These are phyloP conservation scores for Diplotaxis tenuifolia DNA, from an alignment of 345 rosid genomes.

Conservation along the genomic window DNA sequence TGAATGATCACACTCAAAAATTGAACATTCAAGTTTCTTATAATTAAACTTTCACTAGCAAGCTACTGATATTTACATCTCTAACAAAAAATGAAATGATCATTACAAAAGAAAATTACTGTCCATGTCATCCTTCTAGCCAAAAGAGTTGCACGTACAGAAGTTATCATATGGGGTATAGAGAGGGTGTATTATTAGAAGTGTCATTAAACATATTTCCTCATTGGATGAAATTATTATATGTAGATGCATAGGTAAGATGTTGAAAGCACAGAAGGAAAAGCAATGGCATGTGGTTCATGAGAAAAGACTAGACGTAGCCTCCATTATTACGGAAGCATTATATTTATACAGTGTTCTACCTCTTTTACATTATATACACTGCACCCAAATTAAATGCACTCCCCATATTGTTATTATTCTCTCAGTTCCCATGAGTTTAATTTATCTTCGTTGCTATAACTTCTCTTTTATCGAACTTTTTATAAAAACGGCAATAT, in stretches of 20 bases:
- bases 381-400: constrained; percentile 30
- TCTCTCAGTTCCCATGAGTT: constrained; percentile 7
- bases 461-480: constrained; percentile 1
- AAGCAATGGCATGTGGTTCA: constrained; percentile 41
- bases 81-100: not conserved
- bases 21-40: not conserved
- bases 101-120: not conserved
- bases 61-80: not conserved
- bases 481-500: constrained; percentile 12
- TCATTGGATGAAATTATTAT: constrained; percentile 9
- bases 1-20: not conserved
- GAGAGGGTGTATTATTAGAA: constrained; percentile 2
- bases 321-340: constrained; percentile 36
- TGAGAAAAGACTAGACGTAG: constrained; percentile 41
- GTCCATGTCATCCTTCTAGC: constrained; percentile 4
- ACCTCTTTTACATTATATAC: constrained; percentile 23
- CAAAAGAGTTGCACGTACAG: constrained; percentile 28
- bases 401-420: constrained; percentile 3
- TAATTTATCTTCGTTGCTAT: not conserved
- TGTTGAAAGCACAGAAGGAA: constrained; percentile 37
- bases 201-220: constrained; percentile 13
- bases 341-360: constrained; percentile 27
- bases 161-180: constrained; percentile 25
- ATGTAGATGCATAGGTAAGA: constrained; percentile 34
- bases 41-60: not conserved